Conservation (phyloP, 2,329 filamentous ascomycete species). For the Rhinocladiella mackenziei region DNA sequence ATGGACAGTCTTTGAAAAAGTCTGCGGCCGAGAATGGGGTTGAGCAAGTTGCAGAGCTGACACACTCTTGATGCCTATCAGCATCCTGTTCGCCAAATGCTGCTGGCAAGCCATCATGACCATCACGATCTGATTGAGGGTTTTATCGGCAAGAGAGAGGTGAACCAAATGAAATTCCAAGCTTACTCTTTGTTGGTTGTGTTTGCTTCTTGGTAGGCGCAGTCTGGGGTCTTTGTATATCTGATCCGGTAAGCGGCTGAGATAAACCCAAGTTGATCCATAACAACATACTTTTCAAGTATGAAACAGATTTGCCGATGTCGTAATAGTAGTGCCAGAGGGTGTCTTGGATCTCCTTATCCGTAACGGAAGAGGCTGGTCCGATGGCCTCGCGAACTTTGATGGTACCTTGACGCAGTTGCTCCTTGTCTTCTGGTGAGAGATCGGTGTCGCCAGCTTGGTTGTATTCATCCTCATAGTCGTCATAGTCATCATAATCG, state of each 20-base stretch:
- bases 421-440: constrained; percentile 46
- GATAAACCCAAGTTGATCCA: not conserved
- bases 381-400: constrained; percentile 66
- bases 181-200: constrained; percentile 19
- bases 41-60: constrained; percentile 13
- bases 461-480: constrained; percentile 28
- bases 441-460: constrained; percentile 27
- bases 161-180: constrained; percentile 6
- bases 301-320: constrained; percentile 75
- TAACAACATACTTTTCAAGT: constrained; percentile 60
- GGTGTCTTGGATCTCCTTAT: constrained; percentile 77
- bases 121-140: constrained; percentile 17
- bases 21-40: constrained; percentile 47
- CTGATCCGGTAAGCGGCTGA: constrained; percentile 11
- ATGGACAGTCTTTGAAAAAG: constrained; percentile 81
- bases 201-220: constrained; percentile 14
- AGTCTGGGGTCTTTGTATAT: constrained; percentile 21
- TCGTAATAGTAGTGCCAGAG: constrained; percentile 98
- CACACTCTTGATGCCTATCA: constrained; percentile 23
- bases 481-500: constrained; percentile 40
- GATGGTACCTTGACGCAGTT: constrained; percentile 62
- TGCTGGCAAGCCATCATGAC: constrained; percentile 21
- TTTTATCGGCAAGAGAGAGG: constrained; percentile 7
- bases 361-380: constrained; percentile 57
- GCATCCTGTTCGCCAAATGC: constrained; percentile 8